A percentile compares a stretch with the other conserved stretches of the same genome.
Evolutionary conservation across 345 rosid genomes (phyloP).

Genomic region (Eutrema japonicum): DNA sequence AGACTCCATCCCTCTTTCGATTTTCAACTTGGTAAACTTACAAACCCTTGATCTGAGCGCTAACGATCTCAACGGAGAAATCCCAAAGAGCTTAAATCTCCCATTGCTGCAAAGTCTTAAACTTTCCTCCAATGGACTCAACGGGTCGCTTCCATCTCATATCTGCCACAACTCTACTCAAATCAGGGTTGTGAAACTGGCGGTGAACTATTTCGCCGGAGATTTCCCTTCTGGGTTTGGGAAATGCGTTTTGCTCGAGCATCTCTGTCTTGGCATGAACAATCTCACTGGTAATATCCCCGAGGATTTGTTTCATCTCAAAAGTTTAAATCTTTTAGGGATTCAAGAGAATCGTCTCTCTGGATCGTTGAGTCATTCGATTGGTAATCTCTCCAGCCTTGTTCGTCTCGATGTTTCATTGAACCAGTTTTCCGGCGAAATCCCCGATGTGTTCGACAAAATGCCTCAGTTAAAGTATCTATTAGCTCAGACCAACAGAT

Average conservation of each 20-base stretch:
- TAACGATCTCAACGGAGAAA: conserved; percentile 54
- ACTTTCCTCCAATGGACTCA: conserved; percentile 55
- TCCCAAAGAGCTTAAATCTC: conserved; percentile 52
- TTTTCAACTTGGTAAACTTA: conserved; percentile 53
- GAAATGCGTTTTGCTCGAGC: conserved; percentile 51
- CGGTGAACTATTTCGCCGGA: conserved; percentile 65
- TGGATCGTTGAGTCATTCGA: conserved; percentile 50
- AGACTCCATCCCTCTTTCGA: conserved; percentile 54
- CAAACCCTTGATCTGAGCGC: conserved; percentile 62
- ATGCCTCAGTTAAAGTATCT: conserved; percentile 48
- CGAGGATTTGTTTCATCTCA: conserved; percentile 56
- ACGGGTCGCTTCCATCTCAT: conserved; percentile 54
- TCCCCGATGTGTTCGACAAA: conserved; percentile 63
- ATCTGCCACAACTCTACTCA: conserved; percentile 56
- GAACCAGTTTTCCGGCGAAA: conserved; percentile 56
- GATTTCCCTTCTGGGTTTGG: conserved; percentile 52
- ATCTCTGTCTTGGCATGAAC: conserved; percentile 67
- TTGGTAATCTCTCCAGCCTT: conserved; percentile 54
- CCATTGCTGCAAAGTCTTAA: conserved; percentile 53
- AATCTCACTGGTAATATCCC: conserved; percentile 57
- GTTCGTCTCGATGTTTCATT: conserved; percentile 60
- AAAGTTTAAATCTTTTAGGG: conserved; percentile 47
- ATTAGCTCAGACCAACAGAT: conserved; percentile 55
- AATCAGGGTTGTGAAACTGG: conserved; percentile 46
- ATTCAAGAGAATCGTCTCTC: conserved; percentile 62